phyloP scores from a whole-genome alignment of 371 early-diverging fungal species.

The Nematocida sp. region DNA sequence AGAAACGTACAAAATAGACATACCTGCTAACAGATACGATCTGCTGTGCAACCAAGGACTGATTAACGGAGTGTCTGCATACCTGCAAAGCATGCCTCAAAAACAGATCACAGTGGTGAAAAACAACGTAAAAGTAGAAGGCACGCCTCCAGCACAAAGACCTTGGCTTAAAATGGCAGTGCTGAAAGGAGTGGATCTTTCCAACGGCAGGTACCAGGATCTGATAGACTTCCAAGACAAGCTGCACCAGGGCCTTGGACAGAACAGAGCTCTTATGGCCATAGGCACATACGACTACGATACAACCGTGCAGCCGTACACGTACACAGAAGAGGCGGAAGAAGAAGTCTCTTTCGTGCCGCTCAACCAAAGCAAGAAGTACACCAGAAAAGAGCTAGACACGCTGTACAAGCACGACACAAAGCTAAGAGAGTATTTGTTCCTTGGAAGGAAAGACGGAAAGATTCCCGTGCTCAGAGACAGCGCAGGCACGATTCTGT shows the following conservation, averaged over 20 bases:
- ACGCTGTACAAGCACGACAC: conserved; percentile 75
- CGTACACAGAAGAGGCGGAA: conserved; percentile 80
- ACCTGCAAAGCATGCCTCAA: conserved; percentile 32
- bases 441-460: conserved; percentile 78
- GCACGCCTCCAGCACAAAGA: conserved; percentile 66
- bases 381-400: conserved; percentile 80
- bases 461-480: conserved; percentile 77
- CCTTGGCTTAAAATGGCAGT: conserved; percentile 84
- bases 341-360: conserved; percentile 83
- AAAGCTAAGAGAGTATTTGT: conserved; percentile 79
- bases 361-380: conserved; percentile 72
- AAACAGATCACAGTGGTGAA: conserved; percentile 35
- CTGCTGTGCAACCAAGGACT: conserved; percentile 60
- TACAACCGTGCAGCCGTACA: conserved; percentile 81
- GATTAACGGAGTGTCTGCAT: conserved; percentile 44
- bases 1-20: conserved; percentile 85
- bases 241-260: conserved; percentile 86
- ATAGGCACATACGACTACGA: conserved; percentile 98
- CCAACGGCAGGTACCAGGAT: conserved; percentile 74
- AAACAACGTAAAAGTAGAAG: not conserved
- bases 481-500: conserved; percentile 74
- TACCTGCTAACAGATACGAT: conserved; percentile 91
- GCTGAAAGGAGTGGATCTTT: conserved; percentile 78
- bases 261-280: conserved; percentile 85
- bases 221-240: conserved; percentile 98